phyloP scores from a whole-genome alignment of 2,329 filamentous ascomycete genomes.

The Elsinoe arachidis region DNA sequence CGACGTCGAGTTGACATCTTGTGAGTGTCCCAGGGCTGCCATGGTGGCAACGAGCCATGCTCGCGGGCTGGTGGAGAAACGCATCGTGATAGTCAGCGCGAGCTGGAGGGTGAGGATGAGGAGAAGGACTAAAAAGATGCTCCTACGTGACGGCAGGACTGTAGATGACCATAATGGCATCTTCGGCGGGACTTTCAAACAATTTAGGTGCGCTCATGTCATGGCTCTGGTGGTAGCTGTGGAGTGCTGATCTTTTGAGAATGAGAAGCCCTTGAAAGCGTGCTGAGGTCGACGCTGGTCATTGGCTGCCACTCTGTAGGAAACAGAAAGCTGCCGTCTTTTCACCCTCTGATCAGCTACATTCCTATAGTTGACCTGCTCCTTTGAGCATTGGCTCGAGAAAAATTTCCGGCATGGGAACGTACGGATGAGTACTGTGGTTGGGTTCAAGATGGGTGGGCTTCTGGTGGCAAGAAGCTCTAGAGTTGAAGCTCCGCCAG shows the following conservation, averaged over 20 bases:
- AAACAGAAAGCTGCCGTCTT: neutral
- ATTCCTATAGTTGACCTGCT: neutral
- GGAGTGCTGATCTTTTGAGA: neutral
- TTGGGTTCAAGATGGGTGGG: too few species aligned
- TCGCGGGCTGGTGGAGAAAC: slow-evolving; percentile 19
- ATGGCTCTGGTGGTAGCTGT: neutral
- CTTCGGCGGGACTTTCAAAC: neutral
- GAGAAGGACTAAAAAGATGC: slow-evolving; percentile 20
- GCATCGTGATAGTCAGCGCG: slow-evolving; percentile 24
- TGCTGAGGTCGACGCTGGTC: neutral
- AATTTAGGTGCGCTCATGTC: neutral
- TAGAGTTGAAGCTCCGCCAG: too few species aligned
- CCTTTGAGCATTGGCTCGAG: neutral
- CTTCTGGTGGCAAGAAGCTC: too few species aligned
- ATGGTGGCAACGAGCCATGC: slow-evolving; percentile 18
- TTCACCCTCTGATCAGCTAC: neutral
- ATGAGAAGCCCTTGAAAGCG: neutral
- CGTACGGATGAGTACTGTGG: too few species aligned
- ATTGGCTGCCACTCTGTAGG: neutral
- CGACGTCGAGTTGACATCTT: slow-evolving; percentile 17
- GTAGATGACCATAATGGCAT: neutral
- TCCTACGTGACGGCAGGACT: neutral
- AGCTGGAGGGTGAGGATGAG: slow-evolving; percentile 22
- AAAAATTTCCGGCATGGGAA: too few species aligned
- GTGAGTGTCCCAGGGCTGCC: neutral